Evolutionary conservation across 2,329 filamentous ascomycete genomes (phyloP).

Genomic region (Zymoseptoria crescenta): DNA sequence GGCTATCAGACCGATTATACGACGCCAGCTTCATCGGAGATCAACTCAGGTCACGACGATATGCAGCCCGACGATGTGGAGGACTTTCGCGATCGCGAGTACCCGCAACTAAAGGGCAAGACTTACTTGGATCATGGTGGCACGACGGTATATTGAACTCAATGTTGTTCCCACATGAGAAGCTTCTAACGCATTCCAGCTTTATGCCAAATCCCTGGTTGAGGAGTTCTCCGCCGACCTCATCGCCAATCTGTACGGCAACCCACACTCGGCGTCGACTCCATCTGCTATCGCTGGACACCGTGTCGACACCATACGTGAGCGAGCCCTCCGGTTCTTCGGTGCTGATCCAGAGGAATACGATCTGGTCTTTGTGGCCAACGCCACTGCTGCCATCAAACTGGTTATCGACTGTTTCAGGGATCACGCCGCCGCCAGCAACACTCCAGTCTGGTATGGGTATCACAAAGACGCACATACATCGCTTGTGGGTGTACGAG

Average conservation of each 20-base stretch:
- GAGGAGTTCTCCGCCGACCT: constrained; percentile 50
- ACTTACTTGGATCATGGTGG: constrained; percentile 35
- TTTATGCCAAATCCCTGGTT: constrained; percentile 53
- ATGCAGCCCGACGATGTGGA: constrained; percentile 33
- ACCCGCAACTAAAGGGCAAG: constrained; percentile 39
- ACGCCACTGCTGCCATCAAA: constrained; percentile 57
- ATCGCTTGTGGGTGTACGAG: constrained; percentile 42
- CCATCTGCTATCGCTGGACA: constrained; percentile 52
- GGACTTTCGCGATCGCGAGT: constrained; percentile 33
- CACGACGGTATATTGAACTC: constrained; percentile 29
- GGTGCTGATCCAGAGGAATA: constrained; percentile 52
- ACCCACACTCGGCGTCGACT: constrained; percentile 58
- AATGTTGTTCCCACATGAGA: background rate
- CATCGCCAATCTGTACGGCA: constrained; percentile 53
- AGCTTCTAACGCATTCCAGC: constrained; percentile 25
- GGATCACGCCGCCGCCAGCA: constrained; percentile 44
- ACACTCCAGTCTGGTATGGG: constrained; percentile 46
- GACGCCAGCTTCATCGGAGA: constrained; percentile 27
- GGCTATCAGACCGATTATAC: constrained; percentile 32
- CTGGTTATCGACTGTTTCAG: constrained; percentile 52
- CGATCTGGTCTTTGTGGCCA: constrained; percentile 55
- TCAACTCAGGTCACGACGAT: constrained; percentile 21
- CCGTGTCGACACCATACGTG: constrained; percentile 49
- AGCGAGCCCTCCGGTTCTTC: constrained; percentile 49
- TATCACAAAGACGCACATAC: constrained; percentile 57